phyloP scores from a whole-genome alignment of 1,284 basidiomycete species.

The Kwoniella shivajii region DNA sequence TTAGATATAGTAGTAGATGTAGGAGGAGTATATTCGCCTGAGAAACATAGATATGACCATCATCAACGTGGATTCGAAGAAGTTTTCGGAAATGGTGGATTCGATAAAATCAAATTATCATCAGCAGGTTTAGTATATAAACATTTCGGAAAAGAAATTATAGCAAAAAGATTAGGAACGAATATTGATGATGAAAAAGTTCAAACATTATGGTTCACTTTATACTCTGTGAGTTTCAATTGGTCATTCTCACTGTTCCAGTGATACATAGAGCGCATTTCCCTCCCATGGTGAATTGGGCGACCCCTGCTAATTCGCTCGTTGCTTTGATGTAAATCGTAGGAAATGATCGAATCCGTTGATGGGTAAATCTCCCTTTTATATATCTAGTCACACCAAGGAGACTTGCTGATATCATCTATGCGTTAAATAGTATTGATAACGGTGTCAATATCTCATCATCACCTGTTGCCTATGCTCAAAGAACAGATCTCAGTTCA shows the following conservation, averaged over 20 bases:
- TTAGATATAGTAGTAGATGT: slow-evolving; percentile 99
- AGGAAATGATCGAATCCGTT: slow-evolving; percentile 92
- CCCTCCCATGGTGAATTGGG: too few species aligned
- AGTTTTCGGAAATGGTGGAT: slow-evolving; percentile 75
- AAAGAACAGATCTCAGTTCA: slow-evolving; percentile 76
- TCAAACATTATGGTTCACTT: slow-evolving; percentile 77
- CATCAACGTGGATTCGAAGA: slow-evolving; percentile 93
- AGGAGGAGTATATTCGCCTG: slow-evolving; percentile 85
- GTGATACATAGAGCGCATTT: too few species aligned
- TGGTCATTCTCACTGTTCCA: background rate
- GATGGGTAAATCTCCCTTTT: slow-evolving; percentile 60
- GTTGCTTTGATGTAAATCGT: background rate
- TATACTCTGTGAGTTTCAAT: slow-evolving; percentile 68
- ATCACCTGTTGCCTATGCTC: slow-evolving; percentile 67
- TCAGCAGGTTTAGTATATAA: slow-evolving; percentile 95
- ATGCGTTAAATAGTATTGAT: slow-evolving; percentile 64
- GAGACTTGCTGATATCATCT: background rate
- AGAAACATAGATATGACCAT: slow-evolving; percentile 83
- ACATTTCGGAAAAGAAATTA: slow-evolving; percentile 92
- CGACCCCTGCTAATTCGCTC: too few species aligned
- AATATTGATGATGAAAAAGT: slow-evolving; percentile 64
- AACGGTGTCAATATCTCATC: slow-evolving; percentile 80
- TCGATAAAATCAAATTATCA: slow-evolving; percentile 75
- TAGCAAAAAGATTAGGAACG: slow-evolving; percentile 64
- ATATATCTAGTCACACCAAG: background rate